A percentile compares a stretch with the other conserved stretches of the same genome.
Conservation (phyloP, 441 rosid genomes). For the Metrosideros polymorpha region DNA sequence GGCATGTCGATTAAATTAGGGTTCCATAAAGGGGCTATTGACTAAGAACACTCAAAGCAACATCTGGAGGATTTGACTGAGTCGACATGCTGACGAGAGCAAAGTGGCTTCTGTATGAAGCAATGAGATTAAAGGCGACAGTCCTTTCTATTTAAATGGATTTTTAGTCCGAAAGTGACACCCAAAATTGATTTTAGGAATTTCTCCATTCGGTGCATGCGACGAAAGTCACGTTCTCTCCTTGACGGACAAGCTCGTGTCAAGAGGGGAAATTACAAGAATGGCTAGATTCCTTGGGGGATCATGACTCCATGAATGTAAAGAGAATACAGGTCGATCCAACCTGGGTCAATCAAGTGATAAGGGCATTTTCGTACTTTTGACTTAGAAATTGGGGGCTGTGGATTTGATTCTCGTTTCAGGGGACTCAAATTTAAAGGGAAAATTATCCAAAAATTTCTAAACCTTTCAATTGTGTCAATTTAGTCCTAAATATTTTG, state of each 20-base stretch:
- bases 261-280: background rate
- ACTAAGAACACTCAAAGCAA: background rate
- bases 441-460: too few species aligned
- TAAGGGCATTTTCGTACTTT: background rate
- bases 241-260: background rate
- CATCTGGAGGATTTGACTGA: background rate
- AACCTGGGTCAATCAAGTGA: background rate
- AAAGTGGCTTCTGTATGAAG: background rate
- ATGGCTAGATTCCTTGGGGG: background rate
- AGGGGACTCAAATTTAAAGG: background rate
- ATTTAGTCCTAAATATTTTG: too few species aligned
- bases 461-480: too few species aligned
- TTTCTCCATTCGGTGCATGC: background rate
- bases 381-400: background rate
- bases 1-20: background rate
- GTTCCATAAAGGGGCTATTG: background rate
- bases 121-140: background rate
- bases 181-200: background rate
- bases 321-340: background rate
- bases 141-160: background rate
- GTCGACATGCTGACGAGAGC: background rate
- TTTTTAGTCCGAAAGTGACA: background rate
- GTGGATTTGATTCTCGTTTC: background rate
- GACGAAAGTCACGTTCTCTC: background rate
- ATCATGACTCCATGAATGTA: background rate